Evolutionary conservation across 139 green algal species (phyloP), one percentile per base, ranked within the genome.

Genomic region (Chlamydomonas asymmetrica): DNA sequence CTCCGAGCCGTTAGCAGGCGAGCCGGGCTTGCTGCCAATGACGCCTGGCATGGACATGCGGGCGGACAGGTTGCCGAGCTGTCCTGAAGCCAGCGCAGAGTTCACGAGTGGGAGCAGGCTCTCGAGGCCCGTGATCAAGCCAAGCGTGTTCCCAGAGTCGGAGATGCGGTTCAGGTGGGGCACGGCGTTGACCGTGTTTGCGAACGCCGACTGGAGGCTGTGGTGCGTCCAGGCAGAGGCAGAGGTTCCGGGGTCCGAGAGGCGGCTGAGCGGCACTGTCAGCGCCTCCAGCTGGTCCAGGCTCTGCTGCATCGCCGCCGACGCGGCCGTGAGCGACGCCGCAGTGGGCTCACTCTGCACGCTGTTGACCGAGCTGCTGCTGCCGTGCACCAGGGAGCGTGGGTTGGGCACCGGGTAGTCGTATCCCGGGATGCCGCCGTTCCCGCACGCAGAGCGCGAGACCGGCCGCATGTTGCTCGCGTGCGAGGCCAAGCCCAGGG

Each of bases 91-190:
- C 38, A 74, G 76, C 1, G 76, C 68, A 23, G 37, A 61, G 49
- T 72, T 82, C 31, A 82, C 56, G 29, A 82, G 68, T 10, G 76
- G 67, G 48, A 77, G 76, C 61, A 82, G 61, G 25, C 39, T 66
- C 29, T 71, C 61, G 1, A 82, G 39, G 22, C 37, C 34, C 0
- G 52, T 10, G 29, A 57, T 13, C 25, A 57, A 39, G 37, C 63
- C 62, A 31, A 35, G 35, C 35, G 37, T 62, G 65, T 71, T 66
- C 41, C 75, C 75, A 54, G 62, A 69, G 45, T 81, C 75, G 2
- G 45, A 73, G 39, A 73, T 43, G 31, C 64, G 67, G 38, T 18
- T 38, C 25, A 41, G 29, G 69, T 41, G 38, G 54, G 18, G 37
- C 40, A 71, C 38, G 10, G 63, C 27, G 63, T 71, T 40, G 27